A percentile compares a stretch with the other conserved stretches of the same genome.
Conservation (phyloP, 768 basidiomycete genomes). For the Rhodotorula taiwanensis region DNA sequence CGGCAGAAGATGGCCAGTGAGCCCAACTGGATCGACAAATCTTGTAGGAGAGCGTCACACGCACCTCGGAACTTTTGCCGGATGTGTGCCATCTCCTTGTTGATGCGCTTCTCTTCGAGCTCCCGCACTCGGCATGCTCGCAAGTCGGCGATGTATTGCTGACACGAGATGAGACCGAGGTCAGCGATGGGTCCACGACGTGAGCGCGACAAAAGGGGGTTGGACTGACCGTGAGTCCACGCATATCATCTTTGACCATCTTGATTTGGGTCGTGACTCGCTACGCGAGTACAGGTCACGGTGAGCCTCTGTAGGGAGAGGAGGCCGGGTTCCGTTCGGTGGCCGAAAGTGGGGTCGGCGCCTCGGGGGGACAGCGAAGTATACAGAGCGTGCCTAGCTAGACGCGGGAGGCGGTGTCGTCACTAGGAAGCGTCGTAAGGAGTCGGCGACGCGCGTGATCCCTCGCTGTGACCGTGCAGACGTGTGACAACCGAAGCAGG, state of each 20-base stretch:
- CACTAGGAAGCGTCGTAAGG: too few species aligned
- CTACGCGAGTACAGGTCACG: too few species aligned
- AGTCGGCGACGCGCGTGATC: too few species aligned
- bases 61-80: conserved; percentile 96
- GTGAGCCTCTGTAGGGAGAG: neutral
- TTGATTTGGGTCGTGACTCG: too few species aligned
- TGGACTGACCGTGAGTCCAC: conserved; percentile 37
- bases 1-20: neutral
- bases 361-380: neutral
- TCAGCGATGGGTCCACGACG: neutral
- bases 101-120: conserved; percentile 95
- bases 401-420: too few species aligned
- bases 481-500: too few species aligned
- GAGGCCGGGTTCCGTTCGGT: neutral
- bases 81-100: conserved; percentile 99
- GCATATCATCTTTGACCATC: conserved; percentile 37
- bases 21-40: neutral
- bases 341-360: neutral
- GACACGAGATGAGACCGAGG: too few species aligned
- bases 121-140: conserved; percentile 93
- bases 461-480: too few species aligned
- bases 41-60: neutral
- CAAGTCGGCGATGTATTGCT: conserved; percentile 83
- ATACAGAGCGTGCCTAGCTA: too few species aligned
- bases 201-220: neutral